phyloP scores from a whole-genome alignment of 83 land plant genomes.

The Larix sibirica region DNA sequence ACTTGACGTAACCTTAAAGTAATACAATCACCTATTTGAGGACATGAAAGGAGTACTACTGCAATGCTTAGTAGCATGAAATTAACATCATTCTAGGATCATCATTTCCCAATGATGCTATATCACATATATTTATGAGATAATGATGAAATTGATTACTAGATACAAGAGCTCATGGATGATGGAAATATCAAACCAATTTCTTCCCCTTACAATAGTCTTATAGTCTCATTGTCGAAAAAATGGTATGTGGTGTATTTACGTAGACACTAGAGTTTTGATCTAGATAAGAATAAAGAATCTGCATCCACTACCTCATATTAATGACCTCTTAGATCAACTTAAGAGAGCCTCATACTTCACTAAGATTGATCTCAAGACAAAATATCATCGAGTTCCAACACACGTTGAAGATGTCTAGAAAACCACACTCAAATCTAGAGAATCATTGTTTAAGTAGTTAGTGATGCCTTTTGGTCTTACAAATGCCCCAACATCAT shows the following conservation, averaged over 20 bases:
- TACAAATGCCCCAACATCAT: too few relatives aligned
- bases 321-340: not conserved
- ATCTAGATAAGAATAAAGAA: not conserved
- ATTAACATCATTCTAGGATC: too few relatives aligned
- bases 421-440: not conserved
- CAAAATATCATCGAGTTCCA: not conserved
- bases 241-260: not conserved
- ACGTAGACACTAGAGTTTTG: not conserved
- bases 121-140: not conserved
- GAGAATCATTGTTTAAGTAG: not conserved
- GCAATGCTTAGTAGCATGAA: too few relatives aligned
- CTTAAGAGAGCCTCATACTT: not conserved
- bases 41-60: too few relatives aligned
- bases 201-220: not conserved
- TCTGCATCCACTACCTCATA: not conserved
- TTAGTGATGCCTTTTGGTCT: not conserved
- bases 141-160: not conserved
- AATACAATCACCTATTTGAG: too few relatives aligned
- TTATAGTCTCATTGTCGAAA: not conserved
- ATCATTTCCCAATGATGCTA: not conserved
- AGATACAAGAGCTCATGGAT: not conserved
- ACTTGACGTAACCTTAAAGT: too few relatives aligned
- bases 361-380: not conserved
- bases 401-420: not conserved
- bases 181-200: not conserved